A percentile compares a stretch with the other conserved stretches of the same genome.
These are phyloP conservation scores for Crithidia expoeki DNA, from an alignment of 208 protist genomes.

Conservation along the genomic window DNA sequence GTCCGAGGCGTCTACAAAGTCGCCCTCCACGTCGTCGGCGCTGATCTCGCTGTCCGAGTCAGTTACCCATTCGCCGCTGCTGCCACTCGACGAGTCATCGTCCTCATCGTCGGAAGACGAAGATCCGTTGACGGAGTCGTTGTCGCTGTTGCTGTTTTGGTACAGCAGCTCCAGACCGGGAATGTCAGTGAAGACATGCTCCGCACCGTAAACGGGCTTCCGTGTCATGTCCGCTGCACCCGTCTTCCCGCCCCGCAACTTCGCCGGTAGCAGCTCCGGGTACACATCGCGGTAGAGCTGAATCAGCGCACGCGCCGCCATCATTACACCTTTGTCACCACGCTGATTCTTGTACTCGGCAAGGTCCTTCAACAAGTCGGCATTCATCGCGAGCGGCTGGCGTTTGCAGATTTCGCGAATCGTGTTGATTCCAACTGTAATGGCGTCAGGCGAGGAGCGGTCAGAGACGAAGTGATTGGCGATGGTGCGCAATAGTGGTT, in stretches of 20 bases:
- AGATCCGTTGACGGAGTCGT: constrained; percentile 50
- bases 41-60: constrained; percentile 73
- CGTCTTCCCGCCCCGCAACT: constrained; percentile 83
- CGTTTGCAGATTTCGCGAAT: constrained; percentile 96
- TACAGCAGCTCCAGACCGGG: constrained; percentile 89
- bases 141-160: constrained; percentile 53
- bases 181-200: constrained; percentile 83
- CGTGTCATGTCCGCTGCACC: constrained; percentile 37
- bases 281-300: constrained; percentile 95
- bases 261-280: constrained; percentile 94
- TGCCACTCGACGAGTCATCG: constrained; percentile 29
- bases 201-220: constrained; percentile 70
- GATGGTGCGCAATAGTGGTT: constrained; percentile 94
- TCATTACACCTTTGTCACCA: constrained; percentile 96
- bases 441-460: constrained; percentile 90
- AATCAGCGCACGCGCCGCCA: constrained; percentile 95
- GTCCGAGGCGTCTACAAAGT: constrained; percentile 69
- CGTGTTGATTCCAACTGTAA: constrained; percentile 96
- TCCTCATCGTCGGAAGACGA: constrained; percentile 8
- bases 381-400: constrained; percentile 95
- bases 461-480: constrained; percentile 97
- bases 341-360: constrained; percentile 92
- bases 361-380: constrained; percentile 94
- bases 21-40: constrained; percentile 73
- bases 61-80: constrained; percentile 73